A percentile compares a stretch with the other conserved stretches of the same genome.
Conservation (phyloP, 495 filamentous ascomycete species). For the Penicillium ochrochloron region DNA sequence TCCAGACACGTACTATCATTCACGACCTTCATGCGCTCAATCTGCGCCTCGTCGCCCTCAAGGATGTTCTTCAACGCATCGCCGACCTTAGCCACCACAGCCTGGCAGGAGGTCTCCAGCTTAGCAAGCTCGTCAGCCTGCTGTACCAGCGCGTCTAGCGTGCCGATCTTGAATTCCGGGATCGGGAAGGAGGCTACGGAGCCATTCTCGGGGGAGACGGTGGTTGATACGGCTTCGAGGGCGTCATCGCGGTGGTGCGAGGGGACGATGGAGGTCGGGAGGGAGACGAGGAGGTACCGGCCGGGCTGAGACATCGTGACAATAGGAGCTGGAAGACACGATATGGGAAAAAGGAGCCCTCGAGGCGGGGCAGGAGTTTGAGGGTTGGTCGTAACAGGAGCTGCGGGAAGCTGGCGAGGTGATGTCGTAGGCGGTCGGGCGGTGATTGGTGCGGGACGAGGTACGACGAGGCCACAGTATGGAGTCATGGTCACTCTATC, state of each 20-base stretch:
- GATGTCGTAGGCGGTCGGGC: constrained; percentile 41
- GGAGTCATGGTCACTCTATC: not conserved
- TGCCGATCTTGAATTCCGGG: constrained; percentile 96
- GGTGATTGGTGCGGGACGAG: constrained; percentile 29
- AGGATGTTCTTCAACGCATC: constrained; percentile 82
- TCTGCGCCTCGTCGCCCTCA: constrained; percentile 80
- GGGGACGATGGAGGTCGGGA: constrained; percentile 73
- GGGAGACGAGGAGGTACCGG: constrained; percentile 74
- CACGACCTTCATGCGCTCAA: constrained; percentile 86
- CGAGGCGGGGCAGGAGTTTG: constrained; percentile 21
- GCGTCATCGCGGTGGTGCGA: constrained; percentile 82
- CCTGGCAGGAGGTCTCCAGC: constrained; percentile 77
- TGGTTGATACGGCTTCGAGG: constrained; percentile 68
- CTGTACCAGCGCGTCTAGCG: constrained; percentile 92
- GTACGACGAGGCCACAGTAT: constrained; percentile 16
- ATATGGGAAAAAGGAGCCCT: constrained; percentile 21
- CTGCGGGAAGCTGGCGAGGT: constrained; percentile 27
- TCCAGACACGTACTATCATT: constrained; percentile 80
- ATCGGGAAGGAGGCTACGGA: constrained; percentile 78
- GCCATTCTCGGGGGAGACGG: constrained; percentile 75
- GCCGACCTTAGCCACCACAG: constrained; percentile 82
- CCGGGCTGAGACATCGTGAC: constrained; percentile 60
- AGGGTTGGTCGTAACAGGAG: constrained; percentile 17
- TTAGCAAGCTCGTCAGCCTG: constrained; percentile 95
- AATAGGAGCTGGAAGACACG: constrained; percentile 2